Conservation (phyloP, 2,329 filamentous ascomycete genomes). For the Xylariaceae sp. region DNA sequence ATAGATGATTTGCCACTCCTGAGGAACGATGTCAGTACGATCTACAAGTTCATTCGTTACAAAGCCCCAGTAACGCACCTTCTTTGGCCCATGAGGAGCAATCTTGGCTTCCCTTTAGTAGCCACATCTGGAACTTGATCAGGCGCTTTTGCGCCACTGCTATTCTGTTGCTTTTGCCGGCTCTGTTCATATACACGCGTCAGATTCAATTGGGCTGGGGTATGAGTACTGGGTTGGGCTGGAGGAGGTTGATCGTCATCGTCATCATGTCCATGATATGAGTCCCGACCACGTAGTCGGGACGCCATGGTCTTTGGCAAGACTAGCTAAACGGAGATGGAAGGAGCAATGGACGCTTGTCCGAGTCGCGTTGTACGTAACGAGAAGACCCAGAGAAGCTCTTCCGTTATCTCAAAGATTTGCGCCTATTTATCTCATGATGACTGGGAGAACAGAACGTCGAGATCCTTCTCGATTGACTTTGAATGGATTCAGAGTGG, state of each 20-base stretch:
- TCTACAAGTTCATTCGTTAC: neutral
- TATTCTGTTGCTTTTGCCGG: conserved; percentile 44
- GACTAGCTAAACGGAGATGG: conserved; percentile 3
- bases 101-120: conserved; percentile 69
- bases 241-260: conserved; percentile 9
- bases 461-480: too few species aligned
- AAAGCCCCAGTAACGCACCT: conserved; percentile 54
- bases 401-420: conserved; percentile 1
- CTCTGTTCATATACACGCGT: conserved; percentile 61
- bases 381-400: conserved; percentile 7
- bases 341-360: conserved; percentile 12
- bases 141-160: conserved; percentile 43
- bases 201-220: conserved; percentile 60
- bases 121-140: conserved; percentile 42
- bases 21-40: conserved; percentile 13
- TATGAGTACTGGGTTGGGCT: conserved; percentile 35
- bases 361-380: conserved; percentile 7
- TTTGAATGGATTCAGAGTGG: neutral
- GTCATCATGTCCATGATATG: conserved; percentile 15
- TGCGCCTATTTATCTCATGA: too few species aligned
- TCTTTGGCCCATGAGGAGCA: conserved; percentile 92
- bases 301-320: conserved; percentile 20
- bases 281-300: conserved; percentile 23
- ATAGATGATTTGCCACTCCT: conserved; percentile 99
- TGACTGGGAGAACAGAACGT: too few species aligned